Percentiles rank a stretch among this genome's conserved stretches.
These are phyloP conservation scores for Phytophthora crassamura DNA, from an alignment of 352 stramenopile genomes.

Conservation along the genomic window DNA sequence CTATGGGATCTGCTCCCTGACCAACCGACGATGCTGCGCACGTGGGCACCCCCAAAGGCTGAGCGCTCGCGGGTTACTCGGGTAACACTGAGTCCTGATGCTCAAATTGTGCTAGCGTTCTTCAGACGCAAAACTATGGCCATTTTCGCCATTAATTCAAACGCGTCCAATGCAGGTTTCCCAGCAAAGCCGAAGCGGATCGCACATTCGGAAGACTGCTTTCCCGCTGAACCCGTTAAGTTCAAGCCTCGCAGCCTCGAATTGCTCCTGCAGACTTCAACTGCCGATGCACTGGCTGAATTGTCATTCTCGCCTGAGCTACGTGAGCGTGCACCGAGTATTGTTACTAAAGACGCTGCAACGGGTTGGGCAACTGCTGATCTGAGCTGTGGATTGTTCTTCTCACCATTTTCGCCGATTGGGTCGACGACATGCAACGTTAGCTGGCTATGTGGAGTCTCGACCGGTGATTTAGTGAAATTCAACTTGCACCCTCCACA, in stretches of 20 bases:
- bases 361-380: constrained; percentile 22
- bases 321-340: constrained; percentile 22
- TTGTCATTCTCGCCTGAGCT: constrained; percentile 29
- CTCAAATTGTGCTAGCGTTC: constrained; percentile 34
- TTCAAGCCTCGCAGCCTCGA: constrained; percentile 42
- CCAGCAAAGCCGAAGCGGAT: constrained; percentile 18
- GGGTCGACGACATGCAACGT: constrained; percentile 8
- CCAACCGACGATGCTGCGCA: constrained; percentile 28
- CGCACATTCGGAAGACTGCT: constrained; percentile 47
- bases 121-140: constrained; percentile 29
- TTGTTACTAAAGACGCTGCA: constrained; percentile 16
- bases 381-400: constrained; percentile 33
- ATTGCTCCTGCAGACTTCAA: constrained; percentile 33
- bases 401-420: constrained; percentile 27
- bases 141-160: constrained; percentile 13
- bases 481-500: constrained; percentile 32
- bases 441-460: constrained; percentile 38
- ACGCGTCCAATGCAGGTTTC: not conserved
- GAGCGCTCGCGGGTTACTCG: constrained; percentile 35
- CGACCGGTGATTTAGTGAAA: constrained; percentile 46
- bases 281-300: constrained; percentile 24
- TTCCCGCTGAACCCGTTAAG: constrained; percentile 39
- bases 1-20: constrained; percentile 39
- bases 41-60: constrained; percentile 33
- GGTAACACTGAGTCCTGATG: constrained; percentile 39